Conservation (phyloP, 805 yeast species). For the Wickerhamiella allomyrinae region DNA sequence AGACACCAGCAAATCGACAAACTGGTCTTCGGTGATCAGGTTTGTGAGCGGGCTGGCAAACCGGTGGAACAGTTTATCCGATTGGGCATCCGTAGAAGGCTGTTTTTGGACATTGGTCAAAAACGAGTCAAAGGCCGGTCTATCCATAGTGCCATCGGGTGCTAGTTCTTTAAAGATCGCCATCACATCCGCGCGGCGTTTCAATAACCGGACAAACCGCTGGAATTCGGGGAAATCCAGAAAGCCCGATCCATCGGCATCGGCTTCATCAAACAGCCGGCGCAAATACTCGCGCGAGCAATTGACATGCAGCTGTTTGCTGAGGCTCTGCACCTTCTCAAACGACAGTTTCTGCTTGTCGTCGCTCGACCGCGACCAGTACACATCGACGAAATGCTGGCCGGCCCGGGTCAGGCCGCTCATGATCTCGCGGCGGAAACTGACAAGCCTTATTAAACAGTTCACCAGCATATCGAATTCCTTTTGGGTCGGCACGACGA, state of each 20-base stretch:
- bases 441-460: constrained; percentile 41
- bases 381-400: constrained; percentile 45
- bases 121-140: background rate
- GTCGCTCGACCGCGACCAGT: constrained; percentile 33
- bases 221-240: constrained; percentile 65
- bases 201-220: constrained; percentile 51
- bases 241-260: constrained; percentile 33
- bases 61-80: constrained; percentile 26
- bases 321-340: constrained; percentile 51
- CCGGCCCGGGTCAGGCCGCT: constrained; percentile 49
- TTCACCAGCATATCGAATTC: constrained; percentile 42
- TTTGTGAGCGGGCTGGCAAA: constrained; percentile 21
- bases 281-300: constrained; percentile 41
- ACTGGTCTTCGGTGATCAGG: constrained; percentile 20
- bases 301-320: constrained; percentile 58
- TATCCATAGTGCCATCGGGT: background rate
- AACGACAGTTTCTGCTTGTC: constrained; percentile 30
- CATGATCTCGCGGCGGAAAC: constrained; percentile 47
- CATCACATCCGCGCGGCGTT: constrained; percentile 47
- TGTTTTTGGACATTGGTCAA: constrained; percentile 2
- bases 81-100: background rate
- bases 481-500: constrained; percentile 43
- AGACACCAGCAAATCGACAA: constrained; percentile 29
- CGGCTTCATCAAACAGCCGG: constrained; percentile 40
- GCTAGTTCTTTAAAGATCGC: constrained; percentile 31